Percentiles rank a stretch among this genome's conserved stretches.
Evolutionary conservation across 2,329 filamentous ascomycete species (phyloP).

Genomic region (Botrytis pseudocinerea): DNA sequence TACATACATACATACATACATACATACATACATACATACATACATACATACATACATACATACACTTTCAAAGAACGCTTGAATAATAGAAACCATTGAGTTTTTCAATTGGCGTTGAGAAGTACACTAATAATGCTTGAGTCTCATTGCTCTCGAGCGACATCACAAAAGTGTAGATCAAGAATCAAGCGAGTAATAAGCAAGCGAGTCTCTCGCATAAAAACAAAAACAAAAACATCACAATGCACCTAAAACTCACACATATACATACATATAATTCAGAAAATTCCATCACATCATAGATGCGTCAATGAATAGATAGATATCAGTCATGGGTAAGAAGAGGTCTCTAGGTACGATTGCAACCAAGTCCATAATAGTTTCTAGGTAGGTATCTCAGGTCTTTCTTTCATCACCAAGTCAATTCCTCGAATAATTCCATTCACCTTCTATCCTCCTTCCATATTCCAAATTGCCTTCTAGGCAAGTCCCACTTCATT

Average conservation of each 20-base stretch:
- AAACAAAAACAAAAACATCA: too few relatives aligned
- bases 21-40: too few relatives aligned
- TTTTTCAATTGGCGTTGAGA: fast-evolving
- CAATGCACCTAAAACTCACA: too few relatives aligned
- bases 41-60: too few relatives aligned
- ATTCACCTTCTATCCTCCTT: neutral
- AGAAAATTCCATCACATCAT: neutral
- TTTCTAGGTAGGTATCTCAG: neutral
- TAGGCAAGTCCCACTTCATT: neutral
- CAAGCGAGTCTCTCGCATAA: too few relatives aligned
- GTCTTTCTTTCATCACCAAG: neutral
- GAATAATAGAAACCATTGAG: too few relatives aligned
- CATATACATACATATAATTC: too few relatives aligned
- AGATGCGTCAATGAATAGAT: neutral
- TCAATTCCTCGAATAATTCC: neutral
- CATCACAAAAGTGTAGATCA: too few relatives aligned
- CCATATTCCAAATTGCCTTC: neutral
- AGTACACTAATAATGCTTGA: fast-evolving
- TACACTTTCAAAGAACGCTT: neutral
- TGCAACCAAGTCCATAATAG: neutral
- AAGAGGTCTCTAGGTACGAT: neutral
- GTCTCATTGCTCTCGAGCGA: neutral
- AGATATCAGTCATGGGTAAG: neutral
- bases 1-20: too few relatives aligned
- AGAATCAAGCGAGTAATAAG: too few relatives aligned